Percentiles rank a stretch among this genome's conserved stretches.
Conservation (phyloP, 306 rosid genomes). For the Vigna radiata region DNA sequence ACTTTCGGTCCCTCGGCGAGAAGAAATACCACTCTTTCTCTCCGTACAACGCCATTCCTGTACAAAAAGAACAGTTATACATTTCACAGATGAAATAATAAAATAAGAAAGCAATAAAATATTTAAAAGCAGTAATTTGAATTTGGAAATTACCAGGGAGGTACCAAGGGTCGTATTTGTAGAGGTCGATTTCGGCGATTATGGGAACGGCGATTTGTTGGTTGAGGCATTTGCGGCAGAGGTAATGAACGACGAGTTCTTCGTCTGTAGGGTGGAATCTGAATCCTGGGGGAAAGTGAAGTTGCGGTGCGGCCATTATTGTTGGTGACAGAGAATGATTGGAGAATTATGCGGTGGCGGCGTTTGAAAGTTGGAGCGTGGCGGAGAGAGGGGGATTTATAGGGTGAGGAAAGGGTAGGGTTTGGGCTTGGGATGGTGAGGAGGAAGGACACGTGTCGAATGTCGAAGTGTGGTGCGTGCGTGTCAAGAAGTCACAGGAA, state of each 20-base stretch:
- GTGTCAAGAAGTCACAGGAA: conserved; percentile 45
- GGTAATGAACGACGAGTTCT: conserved; percentile 77
- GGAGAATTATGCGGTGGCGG: conserved; percentile 20
- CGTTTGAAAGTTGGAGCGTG: conserved; percentile 63
- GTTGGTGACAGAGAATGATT: background rate
- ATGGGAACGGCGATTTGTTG: conserved; percentile 63
- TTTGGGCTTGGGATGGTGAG: conserved; percentile 7
- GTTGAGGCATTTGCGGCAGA: conserved; percentile 67
- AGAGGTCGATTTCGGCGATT: conserved; percentile 74
- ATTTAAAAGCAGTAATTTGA: too few relatives aligned
- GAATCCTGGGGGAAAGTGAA: conserved; percentile 74
- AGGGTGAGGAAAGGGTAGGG: conserved; percentile 19
- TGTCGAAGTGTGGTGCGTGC: conserved; percentile 40
- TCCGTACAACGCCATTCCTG: conserved; percentile 64
- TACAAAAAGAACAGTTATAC: background rate
- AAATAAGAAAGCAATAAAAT: too few relatives aligned
- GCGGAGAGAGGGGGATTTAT: conserved; percentile 52
- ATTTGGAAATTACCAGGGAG: conserved; percentile 59
- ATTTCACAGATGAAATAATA: background rate
- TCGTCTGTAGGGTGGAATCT: conserved; percentile 87
- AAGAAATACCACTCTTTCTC: conserved; percentile 88
- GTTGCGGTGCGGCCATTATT: conserved; percentile 45
- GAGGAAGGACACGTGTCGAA: conserved; percentile 49
- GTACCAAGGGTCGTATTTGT: conserved; percentile 73
- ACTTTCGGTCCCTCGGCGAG: conserved; percentile 72